phyloP scores from a whole-genome alignment of 352 stramenopile species.

The Globisporangium cederbergense region DNA sequence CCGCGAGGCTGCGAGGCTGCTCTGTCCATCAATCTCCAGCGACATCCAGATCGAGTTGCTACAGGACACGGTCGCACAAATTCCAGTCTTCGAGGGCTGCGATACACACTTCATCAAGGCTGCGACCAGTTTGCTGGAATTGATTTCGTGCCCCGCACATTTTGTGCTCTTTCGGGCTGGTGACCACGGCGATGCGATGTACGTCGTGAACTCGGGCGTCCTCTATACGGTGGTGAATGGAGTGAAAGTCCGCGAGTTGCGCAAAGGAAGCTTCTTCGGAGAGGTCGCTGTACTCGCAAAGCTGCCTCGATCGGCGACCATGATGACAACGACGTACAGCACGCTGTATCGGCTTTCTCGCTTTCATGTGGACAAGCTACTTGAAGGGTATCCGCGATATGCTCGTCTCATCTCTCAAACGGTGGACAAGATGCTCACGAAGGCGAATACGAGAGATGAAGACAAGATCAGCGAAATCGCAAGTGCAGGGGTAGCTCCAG shows the following conservation, averaged over 20 bases:
- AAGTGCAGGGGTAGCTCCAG: background rate
- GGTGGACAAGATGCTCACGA: constrained; percentile 38
- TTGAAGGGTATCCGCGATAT: constrained; percentile 49
- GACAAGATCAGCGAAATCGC: constrained; percentile 15
- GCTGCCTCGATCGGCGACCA: constrained; percentile 52
- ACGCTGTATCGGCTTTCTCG: constrained; percentile 56
- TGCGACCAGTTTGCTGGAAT: constrained; percentile 50
- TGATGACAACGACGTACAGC: constrained; percentile 63
- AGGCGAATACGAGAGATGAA: constrained; percentile 19
- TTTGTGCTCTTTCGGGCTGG: constrained; percentile 52
- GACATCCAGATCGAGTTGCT: constrained; percentile 72
- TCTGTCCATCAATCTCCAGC: constrained; percentile 66
- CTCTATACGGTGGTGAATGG: constrained; percentile 55
- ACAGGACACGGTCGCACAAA: constrained; percentile 39
- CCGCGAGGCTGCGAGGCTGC: constrained; percentile 45
- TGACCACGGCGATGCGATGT: constrained; percentile 70
- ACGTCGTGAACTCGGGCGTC: constrained; percentile 62
- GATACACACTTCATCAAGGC: constrained; percentile 57
- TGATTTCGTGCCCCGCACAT: constrained; percentile 49
- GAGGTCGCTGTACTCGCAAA: constrained; percentile 65
- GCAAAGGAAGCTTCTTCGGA: constrained; percentile 65
- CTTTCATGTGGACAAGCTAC: constrained; percentile 45
- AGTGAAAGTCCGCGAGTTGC: constrained; percentile 63
- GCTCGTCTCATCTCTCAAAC: constrained; percentile 40
- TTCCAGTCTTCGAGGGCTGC: constrained; percentile 62